Evolutionary conservation across 371 early-diverging fungal species (phyloP), one percentile per base, ranked within the genome.

Genomic region (Lichtheimia corymbifera): DNA sequence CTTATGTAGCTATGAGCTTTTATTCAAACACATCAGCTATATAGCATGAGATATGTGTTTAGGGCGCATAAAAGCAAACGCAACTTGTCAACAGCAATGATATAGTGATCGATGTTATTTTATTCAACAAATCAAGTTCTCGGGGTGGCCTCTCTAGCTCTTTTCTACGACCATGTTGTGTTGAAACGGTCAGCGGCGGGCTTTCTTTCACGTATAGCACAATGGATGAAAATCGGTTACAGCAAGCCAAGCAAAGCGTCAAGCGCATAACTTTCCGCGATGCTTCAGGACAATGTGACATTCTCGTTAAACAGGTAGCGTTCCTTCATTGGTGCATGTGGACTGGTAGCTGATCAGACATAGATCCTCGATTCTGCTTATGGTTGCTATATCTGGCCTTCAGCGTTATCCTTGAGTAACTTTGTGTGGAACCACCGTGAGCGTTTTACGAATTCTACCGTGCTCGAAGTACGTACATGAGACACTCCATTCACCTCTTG

Each of bases 371-470:
- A 85, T 58, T 65, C 83, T 14, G 74, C 80, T 17, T 85, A 79
- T 63, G 85, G 83, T 25, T 74, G 77, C 30, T 85, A 83, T 59
- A 68, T 82, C 45, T 85, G 85, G 85, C 85, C 85, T 0, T 82
- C 83, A 6, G 69, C 85, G 1, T 56, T 85, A 0, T 78, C 83
- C 2, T 65, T 85, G 61, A 72, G 74, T 3, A 81, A 82, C 17
- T 85, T 73, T 62, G 65, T 83, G 22, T 77, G 74, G 65, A 55
- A 71, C 50, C 55, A 69, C 15, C 66, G 76, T 1, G 4, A 56
- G 2, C 50, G 28, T 4, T 76, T 80, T 61, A 15, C 20, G 2
- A 30, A 71, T 41, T 50, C 60, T 18, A 67, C 64, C 9, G 50
- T 79, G 18, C 50, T 79, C 5, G 80, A 79, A 64, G 76, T 72